Evolutionary conservation across 1,139 yeast genomes (phyloP).

Genomic region (Lipomyces yarrowii): DNA sequence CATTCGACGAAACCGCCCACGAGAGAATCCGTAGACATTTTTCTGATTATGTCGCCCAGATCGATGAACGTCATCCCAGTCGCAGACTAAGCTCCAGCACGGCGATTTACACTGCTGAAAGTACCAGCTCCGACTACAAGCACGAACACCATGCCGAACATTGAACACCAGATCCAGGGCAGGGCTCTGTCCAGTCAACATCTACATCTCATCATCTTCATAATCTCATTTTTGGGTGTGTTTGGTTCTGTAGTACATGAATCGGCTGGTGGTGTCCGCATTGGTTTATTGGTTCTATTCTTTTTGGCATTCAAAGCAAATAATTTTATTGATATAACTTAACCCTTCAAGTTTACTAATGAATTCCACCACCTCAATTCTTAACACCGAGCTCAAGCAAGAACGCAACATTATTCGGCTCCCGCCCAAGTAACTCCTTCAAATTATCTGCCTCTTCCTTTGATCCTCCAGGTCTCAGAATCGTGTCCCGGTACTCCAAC

Average conservation of each 20-base stretch:
- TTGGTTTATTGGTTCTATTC: too few relatives aligned
- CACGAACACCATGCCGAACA: not conserved
- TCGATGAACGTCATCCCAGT: conserved; percentile 5
- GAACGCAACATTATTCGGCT: conserved; percentile 73
- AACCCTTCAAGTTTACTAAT: not conserved
- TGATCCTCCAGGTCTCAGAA: conserved; percentile 73
- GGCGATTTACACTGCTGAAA: not conserved
- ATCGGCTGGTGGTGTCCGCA: not conserved
- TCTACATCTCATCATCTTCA: too few relatives aligned
- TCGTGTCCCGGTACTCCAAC: conserved; percentile 65
- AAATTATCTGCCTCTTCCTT: conserved; percentile 67
- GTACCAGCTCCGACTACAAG: not conserved
- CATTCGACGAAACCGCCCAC: conserved; percentile 18
- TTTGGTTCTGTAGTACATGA: not conserved
- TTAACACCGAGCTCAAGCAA: conserved; percentile 58
- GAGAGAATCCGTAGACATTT: conserved; percentile 14
- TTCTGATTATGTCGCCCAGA: conserved; percentile 11
- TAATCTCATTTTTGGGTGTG: not conserved
- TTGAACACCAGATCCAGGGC: not conserved
- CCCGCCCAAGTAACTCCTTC: conserved; percentile 69
- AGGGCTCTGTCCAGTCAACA: too few relatives aligned
- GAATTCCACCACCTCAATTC: not conserved
- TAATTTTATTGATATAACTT: not conserved
- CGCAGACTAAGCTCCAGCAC: not conserved
- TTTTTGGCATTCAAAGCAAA: not conserved